phyloP scores from a whole-genome alignment of 257 asterid species.

The Scutellaria galericulata region DNA sequence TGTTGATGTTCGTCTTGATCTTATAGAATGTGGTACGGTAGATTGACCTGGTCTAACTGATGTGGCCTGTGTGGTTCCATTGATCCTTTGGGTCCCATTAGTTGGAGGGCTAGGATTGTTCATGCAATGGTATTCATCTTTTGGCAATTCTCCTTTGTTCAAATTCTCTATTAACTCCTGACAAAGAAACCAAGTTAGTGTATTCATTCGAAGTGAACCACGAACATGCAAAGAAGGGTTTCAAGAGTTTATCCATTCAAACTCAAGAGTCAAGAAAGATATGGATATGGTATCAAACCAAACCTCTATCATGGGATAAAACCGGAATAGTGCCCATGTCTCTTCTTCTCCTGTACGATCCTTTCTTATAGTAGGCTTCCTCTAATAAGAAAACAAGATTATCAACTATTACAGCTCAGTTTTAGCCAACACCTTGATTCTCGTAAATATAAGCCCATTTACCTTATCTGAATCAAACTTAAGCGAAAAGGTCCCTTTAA shows the following conservation, averaged over 20 bases:
- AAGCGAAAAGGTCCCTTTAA: slow-evolving; percentile 60
- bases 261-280: slow-evolving; percentile 20
- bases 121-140: slow-evolving; percentile 72
- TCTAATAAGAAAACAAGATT: slow-evolving; percentile 54
- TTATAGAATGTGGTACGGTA: slow-evolving; percentile 61
- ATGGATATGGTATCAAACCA: slow-evolving; percentile 32
- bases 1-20: slow-evolving; percentile 84
- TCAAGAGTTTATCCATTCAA: background rate
- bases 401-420: slow-evolving; percentile 44
- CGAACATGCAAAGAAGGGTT: background rate
- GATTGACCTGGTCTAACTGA: slow-evolving; percentile 54
- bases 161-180: slow-evolving; percentile 78
- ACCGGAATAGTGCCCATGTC: slow-evolving; percentile 77
- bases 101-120: slow-evolving; percentile 50
- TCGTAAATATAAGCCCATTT: slow-evolving; percentile 24
- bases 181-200: slow-evolving; percentile 26
- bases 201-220: background rate
- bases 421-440: slow-evolving; percentile 16
- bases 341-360: slow-evolving; percentile 80
- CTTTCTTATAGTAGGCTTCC: slow-evolving; percentile 66
- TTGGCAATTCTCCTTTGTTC: slow-evolving; percentile 70
- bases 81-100: slow-evolving; percentile 30
- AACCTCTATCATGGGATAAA: slow-evolving; percentile 90
- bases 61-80: slow-evolving; percentile 45
- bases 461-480: slow-evolving; percentile 84